Evolutionary conservation across 1,139 yeast genomes (phyloP).

Genomic region (Geotrichum phurueaensis): DNA sequence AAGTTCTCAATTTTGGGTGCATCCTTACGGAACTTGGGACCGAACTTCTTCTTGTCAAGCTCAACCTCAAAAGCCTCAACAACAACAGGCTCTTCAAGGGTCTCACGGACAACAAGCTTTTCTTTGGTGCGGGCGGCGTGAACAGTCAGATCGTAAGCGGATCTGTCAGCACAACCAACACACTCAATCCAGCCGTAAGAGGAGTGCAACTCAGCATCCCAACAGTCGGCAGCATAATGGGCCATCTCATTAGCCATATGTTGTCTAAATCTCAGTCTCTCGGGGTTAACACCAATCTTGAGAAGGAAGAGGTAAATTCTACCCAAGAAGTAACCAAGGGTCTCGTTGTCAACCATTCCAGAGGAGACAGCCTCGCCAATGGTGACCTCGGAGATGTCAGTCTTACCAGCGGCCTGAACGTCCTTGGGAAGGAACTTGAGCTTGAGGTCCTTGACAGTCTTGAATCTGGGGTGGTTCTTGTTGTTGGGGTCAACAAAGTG

Average conservation of each 20-base stretch:
- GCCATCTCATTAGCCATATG: slow-evolving; percentile 99
- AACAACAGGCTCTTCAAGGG: slow-evolving; percentile 73
- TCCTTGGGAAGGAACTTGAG: slow-evolving; percentile 78
- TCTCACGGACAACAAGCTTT: slow-evolving; percentile 88
- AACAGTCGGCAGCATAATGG: slow-evolving; percentile 98
- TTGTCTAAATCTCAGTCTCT: slow-evolving; percentile 90
- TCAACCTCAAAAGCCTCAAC: slow-evolving; percentile 81
- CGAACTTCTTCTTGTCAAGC: slow-evolving; percentile 89
- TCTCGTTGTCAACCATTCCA: slow-evolving; percentile 92
- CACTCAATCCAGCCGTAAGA: slow-evolving; percentile 99
- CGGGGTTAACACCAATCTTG: slow-evolving; percentile 84
- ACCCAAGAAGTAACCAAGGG: slow-evolving; percentile 93
- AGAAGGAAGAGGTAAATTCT: slow-evolving; percentile 79
- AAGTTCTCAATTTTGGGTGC: slow-evolving; percentile 87
- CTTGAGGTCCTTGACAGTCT: slow-evolving; percentile 64
- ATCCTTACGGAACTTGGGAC: slow-evolving; percentile 95
- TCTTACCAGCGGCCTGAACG: slow-evolving; percentile 80
- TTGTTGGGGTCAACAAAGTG: slow-evolving; percentile 92
- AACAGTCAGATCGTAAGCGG: slow-evolving; percentile 94
- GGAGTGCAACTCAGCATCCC: slow-evolving; percentile 97
- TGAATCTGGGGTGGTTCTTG: slow-evolving; percentile 76
- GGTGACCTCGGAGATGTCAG: slow-evolving; percentile 56
- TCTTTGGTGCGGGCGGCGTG: slow-evolving; percentile 94
- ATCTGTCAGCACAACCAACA: slow-evolving; percentile 99
- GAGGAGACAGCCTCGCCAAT: slow-evolving; percentile 84